Evolutionary conservation across 345 rosid species (phyloP), one percentile per base, ranked within the genome.

Genomic region (Syzygium grande): DNA sequence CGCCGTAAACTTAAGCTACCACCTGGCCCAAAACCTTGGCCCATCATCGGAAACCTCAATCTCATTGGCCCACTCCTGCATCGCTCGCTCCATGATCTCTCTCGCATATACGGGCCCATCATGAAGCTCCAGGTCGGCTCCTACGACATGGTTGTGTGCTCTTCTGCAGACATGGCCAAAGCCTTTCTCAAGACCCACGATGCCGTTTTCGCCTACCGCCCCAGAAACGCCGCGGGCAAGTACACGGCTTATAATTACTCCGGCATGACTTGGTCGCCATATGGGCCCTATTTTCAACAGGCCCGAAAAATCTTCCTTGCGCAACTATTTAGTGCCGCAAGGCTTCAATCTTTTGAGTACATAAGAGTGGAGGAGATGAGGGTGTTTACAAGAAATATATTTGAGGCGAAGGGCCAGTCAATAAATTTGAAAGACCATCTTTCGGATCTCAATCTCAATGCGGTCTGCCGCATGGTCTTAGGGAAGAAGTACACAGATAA

Each of bases 11-110:
- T 90, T 68, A 91, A 92, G 84, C 90, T 43, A 0, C 95, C 95
- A 0, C 96, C 97, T 0, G 95, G 96, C 15, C 95, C 96, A 23
- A 93, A 90, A 58, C 91, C 94, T 2, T 93, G 95, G 95, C 95
- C 97, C 16, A 88, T 94, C 22, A 92, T 95, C 12, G 95, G 96
- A 85, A 95, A 93, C 90, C 94, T 93, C 23, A 86, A 95, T 89
- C 94, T 94, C 43, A 92, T 95, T 2, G 91, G 95, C 63, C 5
- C 92, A 13, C 94, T 95, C 34, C 94, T 95, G 10, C 97, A 95
- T 89, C 91, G 87, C 11, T 93, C 95, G 38, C 22, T 95, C 92
- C 92, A 95, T 73, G 52, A 77, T 1, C 93, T 95, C 27, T 93
- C 97, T 38, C 65, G 79, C 27, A 92, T 92, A 78, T 92, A 94